Evolutionary conservation across 352 stramenopile species (phyloP).

Genomic region (Phytophthora ramorum): DNA sequence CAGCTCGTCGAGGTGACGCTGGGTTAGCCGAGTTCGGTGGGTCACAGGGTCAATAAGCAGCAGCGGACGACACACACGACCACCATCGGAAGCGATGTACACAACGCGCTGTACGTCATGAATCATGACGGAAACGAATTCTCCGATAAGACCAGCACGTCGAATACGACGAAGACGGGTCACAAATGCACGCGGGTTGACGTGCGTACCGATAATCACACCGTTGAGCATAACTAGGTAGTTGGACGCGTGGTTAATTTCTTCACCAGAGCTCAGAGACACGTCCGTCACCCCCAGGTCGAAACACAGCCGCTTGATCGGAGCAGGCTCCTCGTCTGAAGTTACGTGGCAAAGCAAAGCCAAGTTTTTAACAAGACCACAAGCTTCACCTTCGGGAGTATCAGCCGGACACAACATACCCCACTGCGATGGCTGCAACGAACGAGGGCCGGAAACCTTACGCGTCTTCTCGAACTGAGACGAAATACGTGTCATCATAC

Average conservation of each 20-base stretch:
- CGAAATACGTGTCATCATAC: constrained; percentile 99
- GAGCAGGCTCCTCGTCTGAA: constrained; percentile 90
- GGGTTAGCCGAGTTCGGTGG: constrained; percentile 92
- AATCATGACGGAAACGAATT: constrained; percentile 99
- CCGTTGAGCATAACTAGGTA: constrained; percentile 99
- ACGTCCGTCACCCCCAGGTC: constrained; percentile 98
- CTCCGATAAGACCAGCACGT: constrained; percentile 88
- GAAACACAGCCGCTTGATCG: constrained; percentile 96
- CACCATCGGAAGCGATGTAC: constrained; percentile 99
- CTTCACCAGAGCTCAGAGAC: constrained; percentile 93
- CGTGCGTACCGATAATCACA: constrained; percentile 97
- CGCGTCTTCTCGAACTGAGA: constrained; percentile 99
- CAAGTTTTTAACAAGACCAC: constrained; percentile 99
- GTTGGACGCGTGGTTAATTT: constrained; percentile 94
- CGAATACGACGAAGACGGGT: constrained; percentile 84
- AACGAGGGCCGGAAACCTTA: constrained; percentile 98
- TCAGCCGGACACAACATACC: constrained; percentile 99
- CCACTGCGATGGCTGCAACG: constrained; percentile 98
- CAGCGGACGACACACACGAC: constrained; percentile 97
- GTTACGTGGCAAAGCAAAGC: constrained; percentile 98
- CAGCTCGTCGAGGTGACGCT: constrained; percentile 96
- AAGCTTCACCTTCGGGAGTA: constrained; percentile 99
- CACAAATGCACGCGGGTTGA: constrained; percentile 92
- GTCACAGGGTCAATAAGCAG: constrained; percentile 93
- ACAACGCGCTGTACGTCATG: constrained; percentile 97